Evolutionary conservation across 805 yeast species (phyloP).

Genomic region (Torulaspora delbrueckii): DNA sequence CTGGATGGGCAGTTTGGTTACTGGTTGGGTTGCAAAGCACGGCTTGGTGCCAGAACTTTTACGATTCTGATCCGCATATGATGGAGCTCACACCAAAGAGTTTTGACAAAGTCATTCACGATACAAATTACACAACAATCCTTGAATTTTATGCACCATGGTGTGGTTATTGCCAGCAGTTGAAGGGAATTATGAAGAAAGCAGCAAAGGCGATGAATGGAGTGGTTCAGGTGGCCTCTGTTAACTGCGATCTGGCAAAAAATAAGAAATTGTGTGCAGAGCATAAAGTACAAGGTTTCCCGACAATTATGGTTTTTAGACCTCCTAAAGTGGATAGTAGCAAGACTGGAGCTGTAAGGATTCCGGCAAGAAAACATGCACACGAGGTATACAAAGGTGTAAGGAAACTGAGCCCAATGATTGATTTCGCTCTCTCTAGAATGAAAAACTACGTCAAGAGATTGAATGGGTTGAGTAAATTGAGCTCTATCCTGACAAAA

Average conservation of each 20-base stretch:
- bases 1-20: conserved; percentile 1
- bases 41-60: conserved; percentile 28
- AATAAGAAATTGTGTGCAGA: conserved; percentile 68
- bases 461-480: conserved; percentile 36
- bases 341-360: conserved; percentile 17
- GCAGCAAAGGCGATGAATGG: conserved; percentile 57
- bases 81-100: conserved; percentile 52
- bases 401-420: conserved; percentile 51
- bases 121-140: conserved; percentile 71
- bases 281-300: conserved; percentile 69
- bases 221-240: conserved; percentile 65
- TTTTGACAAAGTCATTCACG: conserved; percentile 61
- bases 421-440: conserved; percentile 50
- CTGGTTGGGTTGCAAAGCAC: conserved; percentile 3
- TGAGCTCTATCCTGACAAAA: conserved; percentile 25
- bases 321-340: conserved; percentile 59
- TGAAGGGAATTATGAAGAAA: conserved; percentile 59
- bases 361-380: conserved; percentile 37
- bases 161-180: conserved; percentile 89
- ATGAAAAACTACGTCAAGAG: conserved; percentile 63
- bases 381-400: conserved; percentile 59
- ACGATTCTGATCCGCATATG: conserved; percentile 38
- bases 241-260: conserved; percentile 71
- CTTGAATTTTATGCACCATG: conserved; percentile 95
- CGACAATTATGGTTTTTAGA: conserved; percentile 75